phyloP scores from a whole-genome alignment of 257 asterid species.

The Fraxinus anomala region DNA sequence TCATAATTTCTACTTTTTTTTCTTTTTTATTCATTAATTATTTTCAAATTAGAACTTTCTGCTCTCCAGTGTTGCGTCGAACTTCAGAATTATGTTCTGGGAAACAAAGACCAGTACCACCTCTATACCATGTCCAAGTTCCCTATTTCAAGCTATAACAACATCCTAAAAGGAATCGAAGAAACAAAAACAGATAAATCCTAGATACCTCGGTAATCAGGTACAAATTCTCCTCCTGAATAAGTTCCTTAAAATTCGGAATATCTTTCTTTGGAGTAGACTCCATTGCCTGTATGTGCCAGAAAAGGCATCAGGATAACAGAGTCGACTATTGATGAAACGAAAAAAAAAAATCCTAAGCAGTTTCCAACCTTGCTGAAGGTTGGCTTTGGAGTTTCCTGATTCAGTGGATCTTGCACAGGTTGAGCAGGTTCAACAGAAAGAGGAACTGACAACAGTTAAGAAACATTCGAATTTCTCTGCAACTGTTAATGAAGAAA shows the following conservation, averaged over 20 bases:
- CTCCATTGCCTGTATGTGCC: slow-evolving; percentile 63
- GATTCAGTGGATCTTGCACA: slow-evolving; percentile 68
- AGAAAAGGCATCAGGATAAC: slow-evolving; percentile 18
- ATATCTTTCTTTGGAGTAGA: slow-evolving; percentile 72
- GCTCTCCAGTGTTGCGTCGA: neutral
- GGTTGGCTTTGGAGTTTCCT: slow-evolving; percentile 66
- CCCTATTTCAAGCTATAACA: neutral
- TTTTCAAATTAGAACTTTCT: neutral
- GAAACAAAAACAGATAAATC: slow-evolving; percentile 2
- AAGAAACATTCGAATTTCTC: slow-evolving; percentile 4
- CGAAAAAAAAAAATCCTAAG: neutral
- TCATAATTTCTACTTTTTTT: no score
- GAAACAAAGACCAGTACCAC: slow-evolving; percentile 3
- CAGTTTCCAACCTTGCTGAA: slow-evolving; percentile 59
- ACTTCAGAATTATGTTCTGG: neutral
- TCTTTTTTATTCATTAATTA: no score
- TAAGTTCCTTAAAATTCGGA: slow-evolving; percentile 63
- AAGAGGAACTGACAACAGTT: slow-evolving; percentile 54
- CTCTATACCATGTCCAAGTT: slow-evolving; percentile 3
- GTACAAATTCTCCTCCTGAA: slow-evolving; percentile 83
- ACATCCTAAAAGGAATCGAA: neutral
- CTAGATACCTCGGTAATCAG: slow-evolving; percentile 72
- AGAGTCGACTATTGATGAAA: neutral
- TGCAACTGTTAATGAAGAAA: neutral
- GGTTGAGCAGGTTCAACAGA: slow-evolving; percentile 62